Conservation (phyloP, 2,329 filamentous ascomycete genomes). For the Fusarium sp. region DNA sequence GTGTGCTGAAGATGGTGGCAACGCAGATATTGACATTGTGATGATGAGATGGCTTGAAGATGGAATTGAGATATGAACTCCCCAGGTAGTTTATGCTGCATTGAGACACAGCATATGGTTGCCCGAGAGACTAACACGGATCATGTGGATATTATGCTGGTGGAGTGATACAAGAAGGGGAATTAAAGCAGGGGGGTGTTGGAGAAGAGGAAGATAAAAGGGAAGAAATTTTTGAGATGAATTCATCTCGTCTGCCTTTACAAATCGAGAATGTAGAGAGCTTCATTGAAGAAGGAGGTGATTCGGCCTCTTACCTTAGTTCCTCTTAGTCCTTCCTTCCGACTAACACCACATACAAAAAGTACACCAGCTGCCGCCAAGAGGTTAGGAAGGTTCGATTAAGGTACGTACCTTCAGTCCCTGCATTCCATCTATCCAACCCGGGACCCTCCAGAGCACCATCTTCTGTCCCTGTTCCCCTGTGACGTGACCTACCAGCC, state of each 20-base stretch:
- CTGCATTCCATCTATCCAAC: slow-evolving; percentile 28
- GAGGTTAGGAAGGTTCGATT: slow-evolving; percentile 14
- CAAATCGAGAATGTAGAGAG: background rate
- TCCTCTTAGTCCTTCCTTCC: slow-evolving; percentile 22
- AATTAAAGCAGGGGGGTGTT: slow-evolving; percentile 11
- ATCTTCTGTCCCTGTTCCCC: slow-evolving; percentile 12
- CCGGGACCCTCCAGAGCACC: background rate
- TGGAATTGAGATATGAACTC: slow-evolving; percentile 21
- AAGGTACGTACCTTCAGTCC: slow-evolving; percentile 39
- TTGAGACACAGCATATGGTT: slow-evolving; percentile 39
- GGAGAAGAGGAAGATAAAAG: background rate
- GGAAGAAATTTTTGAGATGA: background rate
- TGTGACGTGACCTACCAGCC: slow-evolving; percentile 43
- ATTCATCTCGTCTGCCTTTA: background rate
- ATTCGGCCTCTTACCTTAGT: background rate
- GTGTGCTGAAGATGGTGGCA: slow-evolving; percentile 62
- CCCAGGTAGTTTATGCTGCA: slow-evolving; percentile 25
- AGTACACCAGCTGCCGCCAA: slow-evolving; percentile 8
- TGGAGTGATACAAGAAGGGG: slow-evolving; percentile 27
- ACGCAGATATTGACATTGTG: slow-evolving; percentile 62
- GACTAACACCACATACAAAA: background rate
- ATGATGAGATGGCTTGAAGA: slow-evolving; percentile 10
- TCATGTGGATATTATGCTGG: slow-evolving; percentile 42
- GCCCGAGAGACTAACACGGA: slow-evolving; percentile 42
- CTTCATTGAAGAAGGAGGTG: slow-evolving; percentile 11